Percentiles rank a stretch among this genome's conserved stretches.
Conservation (phyloP, 1,284 basidiomycete genomes). For the Pyrrhoderma lamaoense region DNA sequence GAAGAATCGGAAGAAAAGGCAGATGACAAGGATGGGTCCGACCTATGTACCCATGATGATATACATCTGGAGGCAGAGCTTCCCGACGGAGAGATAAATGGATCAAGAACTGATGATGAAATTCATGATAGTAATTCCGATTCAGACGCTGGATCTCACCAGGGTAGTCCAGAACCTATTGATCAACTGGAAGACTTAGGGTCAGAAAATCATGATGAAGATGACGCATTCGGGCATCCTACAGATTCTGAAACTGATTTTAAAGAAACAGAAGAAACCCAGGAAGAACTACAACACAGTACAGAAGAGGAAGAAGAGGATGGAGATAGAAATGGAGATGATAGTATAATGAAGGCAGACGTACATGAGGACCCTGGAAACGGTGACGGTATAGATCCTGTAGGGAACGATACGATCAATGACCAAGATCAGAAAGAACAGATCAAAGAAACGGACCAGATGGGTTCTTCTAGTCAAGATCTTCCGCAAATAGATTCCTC, state of each 20-base stretch:
- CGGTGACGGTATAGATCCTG: background rate
- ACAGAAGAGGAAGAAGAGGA: no score
- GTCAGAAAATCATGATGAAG: no score
- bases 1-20: slow-evolving; percentile 13
- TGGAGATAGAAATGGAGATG: background rate
- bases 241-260: no score
- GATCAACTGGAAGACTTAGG: background rate
- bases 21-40: slow-evolving; percentile 19
- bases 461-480: no score
- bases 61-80: no score
- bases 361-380: background rate
- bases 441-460: background rate
- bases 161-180: background rate
- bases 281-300: no score
- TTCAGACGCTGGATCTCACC: no score
- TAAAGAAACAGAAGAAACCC: no score
- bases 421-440: background rate
- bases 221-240: no score
- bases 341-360: background rate
- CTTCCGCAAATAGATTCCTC: no score
- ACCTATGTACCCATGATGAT: slow-evolving; percentile 4
- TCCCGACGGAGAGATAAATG: no score
- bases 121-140: no score
- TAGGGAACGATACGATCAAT: background rate
- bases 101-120: slow-evolving; percentile 9